These are phyloP conservation scores for Amanita subjunquillea DNA, from an alignment of 768 basidiomycete genomes.

Conservation along the genomic window DNA sequence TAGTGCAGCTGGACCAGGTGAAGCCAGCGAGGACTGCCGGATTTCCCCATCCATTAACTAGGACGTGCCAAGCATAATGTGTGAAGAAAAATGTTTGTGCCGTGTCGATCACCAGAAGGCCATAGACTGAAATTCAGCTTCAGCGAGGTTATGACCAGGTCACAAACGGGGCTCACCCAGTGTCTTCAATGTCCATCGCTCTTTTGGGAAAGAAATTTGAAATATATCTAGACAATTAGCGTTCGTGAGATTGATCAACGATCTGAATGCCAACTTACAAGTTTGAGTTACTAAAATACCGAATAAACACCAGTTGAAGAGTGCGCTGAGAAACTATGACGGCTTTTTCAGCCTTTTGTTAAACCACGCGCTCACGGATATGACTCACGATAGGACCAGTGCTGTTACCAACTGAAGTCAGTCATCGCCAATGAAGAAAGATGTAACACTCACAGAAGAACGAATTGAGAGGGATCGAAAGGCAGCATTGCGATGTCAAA, in stretches of 20 bases:
- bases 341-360: background rate
- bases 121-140: background rate
- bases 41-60: constrained; percentile 2
- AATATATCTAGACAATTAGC: background rate
- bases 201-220: constrained; percentile 4
- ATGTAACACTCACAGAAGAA: background rate
- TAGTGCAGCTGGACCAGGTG: constrained; percentile 3
- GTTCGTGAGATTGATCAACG: background rate
- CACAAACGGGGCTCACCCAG: background rate
- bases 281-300: constrained; percentile 2
- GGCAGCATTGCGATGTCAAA: background rate
- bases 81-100: constrained; percentile 3
- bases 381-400: constrained; percentile 3
- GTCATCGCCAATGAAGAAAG: background rate
- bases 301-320: constrained; percentile 5
- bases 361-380: background rate
- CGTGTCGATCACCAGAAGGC: background rate
- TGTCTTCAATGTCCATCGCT: background rate
- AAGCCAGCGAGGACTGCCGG: background rate
- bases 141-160: background rate
- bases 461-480: constrained; percentile 1
- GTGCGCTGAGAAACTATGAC: background rate
- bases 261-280: background rate
- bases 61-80: background rate
- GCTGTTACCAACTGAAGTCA: background rate